These are phyloP conservation scores for Bjerkandera adusta DNA, from an alignment of 1,284 basidiomycete species.

Conservation along the genomic window DNA sequence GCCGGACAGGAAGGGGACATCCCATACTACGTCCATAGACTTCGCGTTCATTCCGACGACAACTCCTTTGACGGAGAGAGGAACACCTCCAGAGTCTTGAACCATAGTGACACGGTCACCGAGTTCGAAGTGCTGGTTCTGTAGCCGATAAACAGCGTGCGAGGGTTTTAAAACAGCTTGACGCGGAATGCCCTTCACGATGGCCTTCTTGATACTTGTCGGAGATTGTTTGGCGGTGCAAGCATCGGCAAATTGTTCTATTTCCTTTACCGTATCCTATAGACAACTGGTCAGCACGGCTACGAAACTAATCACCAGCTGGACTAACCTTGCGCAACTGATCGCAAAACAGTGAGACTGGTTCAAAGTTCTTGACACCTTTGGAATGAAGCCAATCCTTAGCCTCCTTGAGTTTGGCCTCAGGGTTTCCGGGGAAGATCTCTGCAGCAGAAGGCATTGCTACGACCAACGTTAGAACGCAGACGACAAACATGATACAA, in stretches of 20 bases:
- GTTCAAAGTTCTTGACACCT: conserved; percentile 88
- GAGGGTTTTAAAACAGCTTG: conserved; percentile 93
- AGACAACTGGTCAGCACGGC: background rate
- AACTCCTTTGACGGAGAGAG: conserved; percentile 89
- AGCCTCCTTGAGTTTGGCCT: conserved; percentile 73
- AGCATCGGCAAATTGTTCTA: conserved; percentile 74
- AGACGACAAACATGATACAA: background rate
- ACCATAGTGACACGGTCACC: conserved; percentile 98
- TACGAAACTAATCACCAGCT: conserved; percentile 4
- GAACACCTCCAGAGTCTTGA: conserved; percentile 92
- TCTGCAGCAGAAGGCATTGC: conserved; percentile 77
- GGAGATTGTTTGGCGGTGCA: conserved; percentile 61
- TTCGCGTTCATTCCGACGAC: conserved; percentile 87
- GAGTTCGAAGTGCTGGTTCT: conserved; percentile 86
- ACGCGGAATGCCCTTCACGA: conserved; percentile 91
- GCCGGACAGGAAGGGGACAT: conserved; percentile 93
- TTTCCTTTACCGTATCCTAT: conserved; percentile 74
- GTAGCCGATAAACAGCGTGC: conserved; percentile 87
- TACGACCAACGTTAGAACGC: conserved; percentile 25
- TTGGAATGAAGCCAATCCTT: conserved; percentile 86
- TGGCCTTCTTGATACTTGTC: conserved; percentile 79
- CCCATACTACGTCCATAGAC: conserved; percentile 96
- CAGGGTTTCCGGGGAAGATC: conserved; percentile 71
- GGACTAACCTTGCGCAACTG: conserved; percentile 82
- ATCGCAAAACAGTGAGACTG: conserved; percentile 91